Evolutionary conservation across 768 basidiomycete species (phyloP).

Genomic region (Tylopilus cervinicoccineus): DNA sequence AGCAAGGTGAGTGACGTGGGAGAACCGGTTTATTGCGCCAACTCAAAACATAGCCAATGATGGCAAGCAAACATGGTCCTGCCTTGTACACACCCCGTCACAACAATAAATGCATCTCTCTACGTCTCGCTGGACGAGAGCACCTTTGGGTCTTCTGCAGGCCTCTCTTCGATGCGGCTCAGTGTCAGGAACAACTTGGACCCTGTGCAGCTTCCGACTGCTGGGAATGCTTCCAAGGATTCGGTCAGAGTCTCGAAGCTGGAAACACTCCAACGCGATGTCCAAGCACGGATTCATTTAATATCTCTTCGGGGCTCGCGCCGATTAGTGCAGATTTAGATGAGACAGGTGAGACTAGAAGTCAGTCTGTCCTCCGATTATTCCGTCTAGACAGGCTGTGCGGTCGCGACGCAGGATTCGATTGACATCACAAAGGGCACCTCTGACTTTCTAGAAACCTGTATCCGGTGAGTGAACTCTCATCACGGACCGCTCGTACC

Average conservation of each 20-base stretch:
- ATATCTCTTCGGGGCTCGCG: no score
- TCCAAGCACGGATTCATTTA: background rate
- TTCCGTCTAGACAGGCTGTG: background rate
- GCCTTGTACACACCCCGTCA: no score
- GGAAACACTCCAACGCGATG: background rate
- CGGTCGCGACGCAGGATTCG: background rate
- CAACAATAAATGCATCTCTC: no score
- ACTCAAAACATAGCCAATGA: background rate
- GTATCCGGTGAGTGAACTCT: background rate
- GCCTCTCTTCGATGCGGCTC: no score
- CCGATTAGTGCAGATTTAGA: background rate
- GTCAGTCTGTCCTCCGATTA: background rate
- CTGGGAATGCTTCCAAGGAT: background rate
- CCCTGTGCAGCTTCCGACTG: no score
- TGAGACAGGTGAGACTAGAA: background rate
- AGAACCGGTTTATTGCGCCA: background rate
- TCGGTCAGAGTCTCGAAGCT: background rate
- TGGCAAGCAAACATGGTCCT: no score
- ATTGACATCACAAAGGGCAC: background rate
- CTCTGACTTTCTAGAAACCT: background rate
- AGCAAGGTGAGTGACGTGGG: conserved; percentile 20
- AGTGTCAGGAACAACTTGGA: no score
- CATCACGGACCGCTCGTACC: background rate
- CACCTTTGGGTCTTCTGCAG: no score
- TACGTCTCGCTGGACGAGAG: no score